Conservation (phyloP, 352 stramenopile species). For the Phytophthora agathidicida region DNA sequence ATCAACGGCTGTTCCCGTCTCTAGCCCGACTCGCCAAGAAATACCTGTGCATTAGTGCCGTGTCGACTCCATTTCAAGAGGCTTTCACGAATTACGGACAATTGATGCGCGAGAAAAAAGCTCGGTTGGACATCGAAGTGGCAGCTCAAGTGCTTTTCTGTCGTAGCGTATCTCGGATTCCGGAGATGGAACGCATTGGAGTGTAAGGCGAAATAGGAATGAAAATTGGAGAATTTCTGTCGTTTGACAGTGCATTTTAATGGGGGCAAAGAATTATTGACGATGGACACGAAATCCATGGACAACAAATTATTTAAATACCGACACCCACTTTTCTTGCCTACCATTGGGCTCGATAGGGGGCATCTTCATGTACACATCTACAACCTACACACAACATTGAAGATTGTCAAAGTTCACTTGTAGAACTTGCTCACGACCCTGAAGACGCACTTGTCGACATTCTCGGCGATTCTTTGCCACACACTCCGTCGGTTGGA, state of each 20-base stretch:
- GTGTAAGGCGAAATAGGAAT: constrained; percentile 33
- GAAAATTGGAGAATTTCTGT: background rate
- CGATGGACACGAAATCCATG: too few species aligned
- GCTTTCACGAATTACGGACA: constrained; percentile 81
- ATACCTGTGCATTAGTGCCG: constrained; percentile 79
- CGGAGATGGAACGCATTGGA: constrained; percentile 87
- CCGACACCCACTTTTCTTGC: background rate
- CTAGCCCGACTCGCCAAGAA: constrained; percentile 76
- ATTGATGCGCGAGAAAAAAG: constrained; percentile 82
- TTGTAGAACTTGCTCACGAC: constrained; percentile 42
- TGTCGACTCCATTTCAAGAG: constrained; percentile 78
- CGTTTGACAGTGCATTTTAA: too few species aligned
- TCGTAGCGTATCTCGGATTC: constrained; percentile 75
- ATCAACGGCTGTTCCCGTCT: constrained; percentile 70
- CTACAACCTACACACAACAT: background rate
- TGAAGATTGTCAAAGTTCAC: constrained; percentile 5
- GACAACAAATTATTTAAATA: constrained; percentile 13
- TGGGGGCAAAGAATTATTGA: too few species aligned
- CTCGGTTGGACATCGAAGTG: constrained; percentile 78
- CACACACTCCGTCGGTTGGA: constrained; percentile 33
- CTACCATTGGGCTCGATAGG: constrained; percentile 16
- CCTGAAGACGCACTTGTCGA: constrained; percentile 36
- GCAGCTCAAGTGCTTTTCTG: constrained; percentile 82
- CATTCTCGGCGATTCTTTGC: constrained; percentile 29
- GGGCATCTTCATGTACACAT: background rate